These are phyloP conservation scores for Syncephalis plumigaleata DNA, from an alignment of 371 early-diverging fungal species.

Conservation along the genomic window DNA sequence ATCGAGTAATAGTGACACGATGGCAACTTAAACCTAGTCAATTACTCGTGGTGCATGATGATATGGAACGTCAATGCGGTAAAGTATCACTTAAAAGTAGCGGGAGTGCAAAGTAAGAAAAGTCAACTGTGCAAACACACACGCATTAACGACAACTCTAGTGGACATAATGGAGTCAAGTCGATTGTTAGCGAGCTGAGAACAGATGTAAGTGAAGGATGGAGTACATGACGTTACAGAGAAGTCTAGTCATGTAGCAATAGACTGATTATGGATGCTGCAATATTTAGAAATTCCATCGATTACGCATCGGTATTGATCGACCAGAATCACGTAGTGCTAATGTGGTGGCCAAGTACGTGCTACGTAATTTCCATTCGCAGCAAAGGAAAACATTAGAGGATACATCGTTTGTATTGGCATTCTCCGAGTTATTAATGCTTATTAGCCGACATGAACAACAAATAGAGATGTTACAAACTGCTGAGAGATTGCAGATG, in stretches of 20 bases:
- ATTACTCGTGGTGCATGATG: conserved; percentile 49
- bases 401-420: not conserved
- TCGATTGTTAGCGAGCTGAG: conserved; percentile 32
- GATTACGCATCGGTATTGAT: conserved; percentile 47
- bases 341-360: conserved; percentile 31
- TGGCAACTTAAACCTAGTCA: conserved; percentile 9
- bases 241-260: too few species aligned
- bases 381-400: conserved; percentile 23
- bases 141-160: too few species aligned
- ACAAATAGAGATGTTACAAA: too few species aligned
- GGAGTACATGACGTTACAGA: too few species aligned
- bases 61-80: conserved; percentile 44
- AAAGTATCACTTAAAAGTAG: conserved; percentile 30
- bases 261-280: too few species aligned
- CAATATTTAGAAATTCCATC: conserved; percentile 23
- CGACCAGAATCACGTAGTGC: conserved; percentile 29
- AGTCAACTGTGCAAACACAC: too few species aligned
- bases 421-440: too few species aligned
- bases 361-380: conserved; percentile 29
- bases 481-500: too few species aligned
- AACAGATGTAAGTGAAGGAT: conserved; percentile 8
- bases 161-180: conserved; percentile 56
- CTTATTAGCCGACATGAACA: too few species aligned
- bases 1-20: not conserved
- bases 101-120: conserved; percentile 20